Percentiles rank a stretch among this genome's conserved stretches.
Evolutionary conservation across 2,329 filamentous ascomycete species (phyloP).

Genomic region (Allantophomopsis lycopodina): DNA sequence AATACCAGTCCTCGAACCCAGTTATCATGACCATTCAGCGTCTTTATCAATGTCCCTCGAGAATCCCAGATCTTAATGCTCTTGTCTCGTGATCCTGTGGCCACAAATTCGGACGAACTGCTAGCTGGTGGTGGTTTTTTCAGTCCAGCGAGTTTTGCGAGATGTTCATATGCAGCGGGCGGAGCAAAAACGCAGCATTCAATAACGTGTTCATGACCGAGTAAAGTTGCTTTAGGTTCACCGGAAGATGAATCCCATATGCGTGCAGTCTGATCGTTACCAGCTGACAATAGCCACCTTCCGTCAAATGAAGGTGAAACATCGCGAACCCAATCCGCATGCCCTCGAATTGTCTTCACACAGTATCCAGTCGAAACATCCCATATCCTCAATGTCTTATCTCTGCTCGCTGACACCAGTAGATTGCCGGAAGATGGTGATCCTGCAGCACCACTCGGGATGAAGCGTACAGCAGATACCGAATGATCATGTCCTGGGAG

Average conservation of each 20-base stretch:
- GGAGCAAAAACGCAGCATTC: conserved; percentile 84
- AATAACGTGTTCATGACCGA: conserved; percentile 77
- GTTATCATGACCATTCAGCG: conserved; percentile 79
- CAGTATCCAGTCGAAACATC: conserved; percentile 89
- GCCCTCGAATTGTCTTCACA: conserved; percentile 76
- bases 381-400: conserved; percentile 80
- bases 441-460: conserved; percentile 69
- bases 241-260: conserved; percentile 70
- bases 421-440: conserved; percentile 71
- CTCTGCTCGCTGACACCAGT: conserved; percentile 73
- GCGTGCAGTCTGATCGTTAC: conserved; percentile 68
- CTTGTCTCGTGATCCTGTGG: conserved; percentile 82
- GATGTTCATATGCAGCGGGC: conserved; percentile 59
- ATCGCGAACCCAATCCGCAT: conserved; percentile 84
- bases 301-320: conserved; percentile 75
- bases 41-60: conserved; percentile 73
- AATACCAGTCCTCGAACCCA: conserved; percentile 83
- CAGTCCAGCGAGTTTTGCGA: conserved; percentile 65
- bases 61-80: conserved; percentile 82
- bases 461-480: conserved; percentile 77
- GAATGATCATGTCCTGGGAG: conserved; percentile 86
- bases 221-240: conserved; percentile 65
- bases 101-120: conserved; percentile 75
- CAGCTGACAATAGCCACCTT: conserved; percentile 67
- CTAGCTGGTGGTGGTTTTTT: conserved; percentile 67